These are phyloP conservation scores for Malassezia slooffiae DNA, from an alignment of 1,284 basidiomycete species.

Conservation along the genomic window DNA sequence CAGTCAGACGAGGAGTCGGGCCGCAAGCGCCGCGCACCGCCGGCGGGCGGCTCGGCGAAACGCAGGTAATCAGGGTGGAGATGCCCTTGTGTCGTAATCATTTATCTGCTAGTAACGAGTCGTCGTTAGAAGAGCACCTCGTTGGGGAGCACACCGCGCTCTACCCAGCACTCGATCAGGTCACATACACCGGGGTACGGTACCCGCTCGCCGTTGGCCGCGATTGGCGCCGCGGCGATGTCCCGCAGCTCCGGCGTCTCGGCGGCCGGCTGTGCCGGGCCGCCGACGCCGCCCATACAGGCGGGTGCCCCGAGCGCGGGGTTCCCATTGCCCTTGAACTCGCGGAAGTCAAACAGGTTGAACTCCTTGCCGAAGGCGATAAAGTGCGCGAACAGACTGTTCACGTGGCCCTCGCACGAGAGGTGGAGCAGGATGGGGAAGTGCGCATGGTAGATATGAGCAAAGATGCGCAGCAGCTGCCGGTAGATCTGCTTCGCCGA, in stretches of 20 bases:
- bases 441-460: constrained; percentile 93
- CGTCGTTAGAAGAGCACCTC: constrained; percentile 20
- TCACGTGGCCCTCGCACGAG: constrained; percentile 89
- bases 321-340: constrained; percentile 56
- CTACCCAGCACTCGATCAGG: constrained; percentile 79
- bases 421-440: constrained; percentile 82
- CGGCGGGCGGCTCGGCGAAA: background rate
- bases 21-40: background rate
- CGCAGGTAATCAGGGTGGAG: no score
- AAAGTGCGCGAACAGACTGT: constrained; percentile 83
- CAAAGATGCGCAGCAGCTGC: constrained; percentile 90
- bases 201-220: constrained; percentile 6
- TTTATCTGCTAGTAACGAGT: no score
- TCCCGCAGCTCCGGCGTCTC: constrained; percentile 5
- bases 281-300: constrained; percentile 13
- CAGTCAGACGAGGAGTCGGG: background rate
- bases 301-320: constrained; percentile 9
- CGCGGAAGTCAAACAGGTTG: constrained; percentile 61
- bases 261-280: constrained; percentile 6
- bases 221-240: background rate
- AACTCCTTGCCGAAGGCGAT: constrained; percentile 74
- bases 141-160: constrained; percentile 60
- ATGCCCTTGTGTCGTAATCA: no score
- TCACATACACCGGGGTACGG: constrained; percentile 59
- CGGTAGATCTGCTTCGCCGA: constrained; percentile 94